Base-by-base conservation (phyloP, 75 land plant species). In the Sequoia sempervirens region DNA sequence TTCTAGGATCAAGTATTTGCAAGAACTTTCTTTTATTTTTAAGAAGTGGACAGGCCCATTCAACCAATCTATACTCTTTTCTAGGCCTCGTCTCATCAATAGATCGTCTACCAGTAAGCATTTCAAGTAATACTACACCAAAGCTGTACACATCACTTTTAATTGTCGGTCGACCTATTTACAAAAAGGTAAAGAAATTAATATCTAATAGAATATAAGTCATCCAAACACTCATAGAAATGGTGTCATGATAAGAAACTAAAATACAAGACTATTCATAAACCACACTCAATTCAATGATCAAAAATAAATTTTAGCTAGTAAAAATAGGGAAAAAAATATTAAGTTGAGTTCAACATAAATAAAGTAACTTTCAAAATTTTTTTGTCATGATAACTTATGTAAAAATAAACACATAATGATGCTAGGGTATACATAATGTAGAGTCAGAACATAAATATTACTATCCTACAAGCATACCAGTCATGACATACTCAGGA, bases 111-210 rank as follows among this genome's bases (percentile, higher is more conserved):
- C 95, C 95, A 34, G 92, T 93, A 20, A 95, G 82, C 14, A 96
- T 86, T 78, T 94, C 94, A n/a, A 94, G 89, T 5, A 94, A 93
- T n/a, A 95, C 94, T 0, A 95, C 91, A 12, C 97, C 95, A 75
- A 88, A 94, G 89, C 94, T 92, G 83, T 96, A 96, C 0, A 94
- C 94, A 79, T 96, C 96, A 64, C 98, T 93, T 53, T 87, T 83
- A 34, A 92, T 89, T 52, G 89, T 91, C n/a, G 91, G 54, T 85
- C 92, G 96, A 10, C 94, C 94, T 92, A 86, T 68, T 79, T 3
- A 86, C 41, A 47, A 85, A 86, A 54, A 61, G 8, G 73, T 80
- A 18, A 86, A 46, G n/a, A 45, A 3, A 45, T 43, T 9, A 78
- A 0, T 41, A 11, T 17, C 4, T 45, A 43, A 23, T n/a, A 76